Conservation (phyloP, 768 basidiomycete species). For the Termitomyces sp. region DNA sequence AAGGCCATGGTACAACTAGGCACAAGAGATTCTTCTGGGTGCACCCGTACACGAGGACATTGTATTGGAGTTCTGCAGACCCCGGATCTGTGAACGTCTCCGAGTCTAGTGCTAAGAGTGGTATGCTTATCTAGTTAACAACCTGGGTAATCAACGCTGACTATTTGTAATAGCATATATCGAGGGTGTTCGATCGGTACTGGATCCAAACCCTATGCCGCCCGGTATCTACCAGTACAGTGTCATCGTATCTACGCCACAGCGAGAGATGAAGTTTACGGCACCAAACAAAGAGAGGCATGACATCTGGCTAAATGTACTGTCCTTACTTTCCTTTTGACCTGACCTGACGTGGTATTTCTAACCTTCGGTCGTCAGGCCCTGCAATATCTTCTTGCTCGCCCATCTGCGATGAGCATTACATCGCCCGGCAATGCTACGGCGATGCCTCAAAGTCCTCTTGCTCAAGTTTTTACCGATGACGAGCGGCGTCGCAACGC, state of each 20-base stretch:
- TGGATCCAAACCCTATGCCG: constrained; percentile 94
- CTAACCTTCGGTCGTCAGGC: constrained; percentile 46
- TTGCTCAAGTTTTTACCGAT: constrained; percentile 41
- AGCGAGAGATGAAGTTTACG: constrained; percentile 98
- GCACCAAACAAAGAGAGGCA: constrained; percentile 93
- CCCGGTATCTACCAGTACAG: constrained; percentile 91
- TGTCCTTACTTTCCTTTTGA: neutral
- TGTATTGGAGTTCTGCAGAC: constrained; percentile 96
- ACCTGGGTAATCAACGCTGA: constrained; percentile 2
- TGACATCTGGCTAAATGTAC: constrained; percentile 92
- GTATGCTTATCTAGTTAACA: constrained; percentile 44
- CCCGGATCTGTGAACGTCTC: constrained; percentile 84
- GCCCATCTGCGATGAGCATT: constrained; percentile 45
- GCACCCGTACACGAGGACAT: constrained; percentile 96
- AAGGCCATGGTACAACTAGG: constrained; percentile 82
- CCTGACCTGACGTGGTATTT: constrained; percentile 2
- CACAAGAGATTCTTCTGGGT: constrained; percentile 99
- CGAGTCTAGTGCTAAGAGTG: constrained; percentile 94
- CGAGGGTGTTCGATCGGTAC: constrained; percentile 84
- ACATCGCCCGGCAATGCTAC: constrained; percentile 32
- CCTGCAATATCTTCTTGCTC: constrained; percentile 81
- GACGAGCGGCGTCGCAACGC: constrained; percentile 44
- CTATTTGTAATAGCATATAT: constrained; percentile 66
- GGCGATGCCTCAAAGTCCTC: constrained; percentile 41
- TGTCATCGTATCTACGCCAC: constrained; percentile 86